Conservation (phyloP, 352 stramenopile species). For the Pythium folliculosum region DNA sequence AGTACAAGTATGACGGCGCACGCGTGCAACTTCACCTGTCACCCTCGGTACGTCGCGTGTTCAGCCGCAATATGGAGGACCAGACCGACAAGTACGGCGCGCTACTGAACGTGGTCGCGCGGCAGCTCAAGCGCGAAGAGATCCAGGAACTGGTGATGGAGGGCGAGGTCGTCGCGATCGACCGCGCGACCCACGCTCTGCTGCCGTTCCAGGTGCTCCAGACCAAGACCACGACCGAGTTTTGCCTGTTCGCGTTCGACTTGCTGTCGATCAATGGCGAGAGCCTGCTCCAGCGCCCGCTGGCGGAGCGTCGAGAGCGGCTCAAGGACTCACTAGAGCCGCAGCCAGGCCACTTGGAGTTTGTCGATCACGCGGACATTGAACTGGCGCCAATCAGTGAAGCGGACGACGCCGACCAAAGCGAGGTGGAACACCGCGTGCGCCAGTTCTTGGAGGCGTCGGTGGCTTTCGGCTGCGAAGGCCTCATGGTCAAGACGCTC, state of each 20-base stretch:
- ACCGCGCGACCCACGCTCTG: conserved; percentile 48
- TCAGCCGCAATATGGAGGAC: conserved; percentile 86
- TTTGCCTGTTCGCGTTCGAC: conserved; percentile 83
- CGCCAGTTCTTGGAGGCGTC: conserved; percentile 46
- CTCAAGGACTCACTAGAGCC: conserved; percentile 41
- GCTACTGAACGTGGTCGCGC: conserved; percentile 43
- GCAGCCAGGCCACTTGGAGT: conserved; percentile 50
- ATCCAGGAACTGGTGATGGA: conserved; percentile 62
- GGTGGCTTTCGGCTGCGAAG: conserved; percentile 69
- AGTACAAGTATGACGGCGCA: conserved; percentile 87
- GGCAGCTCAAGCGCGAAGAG: conserved; percentile 30
- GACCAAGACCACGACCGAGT: conserved; percentile 67
- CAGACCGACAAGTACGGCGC: conserved; percentile 69
- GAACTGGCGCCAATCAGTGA: conserved; percentile 8
- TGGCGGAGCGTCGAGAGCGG: conserved; percentile 46
- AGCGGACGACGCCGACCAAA: conserved; percentile 5
- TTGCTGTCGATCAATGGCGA: conserved; percentile 55
- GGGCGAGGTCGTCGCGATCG: conserved; percentile 74
- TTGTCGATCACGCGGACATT: conserved; percentile 65
- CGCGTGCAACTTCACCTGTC: conserved; percentile 72
- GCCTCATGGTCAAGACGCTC: conserved; percentile 78
- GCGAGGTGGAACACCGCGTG: conserved; percentile 22
- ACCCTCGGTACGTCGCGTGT: conserved; percentile 43
- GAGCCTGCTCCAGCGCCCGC: conserved; percentile 26
- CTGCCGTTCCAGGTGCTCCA: conserved; percentile 82